Base-by-base conservation (phyloP, 768 basidiomycete genomes). In the Russula sp. region DNA sequence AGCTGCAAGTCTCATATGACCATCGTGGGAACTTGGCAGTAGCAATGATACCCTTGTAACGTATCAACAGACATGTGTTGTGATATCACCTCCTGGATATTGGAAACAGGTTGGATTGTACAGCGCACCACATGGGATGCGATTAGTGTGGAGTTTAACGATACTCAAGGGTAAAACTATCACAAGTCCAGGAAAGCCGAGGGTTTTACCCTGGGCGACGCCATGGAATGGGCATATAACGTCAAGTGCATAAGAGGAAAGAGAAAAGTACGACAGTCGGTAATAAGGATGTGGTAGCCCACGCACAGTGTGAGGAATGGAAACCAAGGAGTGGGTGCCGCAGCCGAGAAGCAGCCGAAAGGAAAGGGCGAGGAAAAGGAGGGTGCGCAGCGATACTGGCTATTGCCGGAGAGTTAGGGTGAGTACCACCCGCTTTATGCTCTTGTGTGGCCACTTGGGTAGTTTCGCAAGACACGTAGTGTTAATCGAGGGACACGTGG, bases 241-340 rank as follows among this genome's bases (percentile, higher is more conserved):
- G 48, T 55, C 51, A 45, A 55, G 31, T 58, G 57, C 62, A 63
- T 63, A 63, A 53, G 32, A 20, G 20, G 34, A 22, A 18, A 20
- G 48, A 53, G 39, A 3, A 20, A 50, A 40, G 47, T 62, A 55
- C 45, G 55, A 62, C 48, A 45, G 20, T 20, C 47, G 20, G 37
- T 9, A 42, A 20, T 63, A 59, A 20, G 47, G 45, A 63, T 59
- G 62, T 42, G 62, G 56, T 52, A 27, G 45, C 39, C 39, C 61
- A 55, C 48, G 48, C 49, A 48, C 37, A 57, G 37, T 11, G 37
- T 13, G 52, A 27, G 14, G 5, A 14, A 18, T n/a, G 32, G 51
- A 48, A 53, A 54, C 9, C 31, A 48, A 20, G 31, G 47, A 18
- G 45, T 63, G 14, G 10, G 45, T 6, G 10, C 34, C 14, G 39